These are phyloP conservation scores for Sugiyamaella paludigena DNA, from an alignment of 1,139 yeast genomes.

Conservation along the genomic window DNA sequence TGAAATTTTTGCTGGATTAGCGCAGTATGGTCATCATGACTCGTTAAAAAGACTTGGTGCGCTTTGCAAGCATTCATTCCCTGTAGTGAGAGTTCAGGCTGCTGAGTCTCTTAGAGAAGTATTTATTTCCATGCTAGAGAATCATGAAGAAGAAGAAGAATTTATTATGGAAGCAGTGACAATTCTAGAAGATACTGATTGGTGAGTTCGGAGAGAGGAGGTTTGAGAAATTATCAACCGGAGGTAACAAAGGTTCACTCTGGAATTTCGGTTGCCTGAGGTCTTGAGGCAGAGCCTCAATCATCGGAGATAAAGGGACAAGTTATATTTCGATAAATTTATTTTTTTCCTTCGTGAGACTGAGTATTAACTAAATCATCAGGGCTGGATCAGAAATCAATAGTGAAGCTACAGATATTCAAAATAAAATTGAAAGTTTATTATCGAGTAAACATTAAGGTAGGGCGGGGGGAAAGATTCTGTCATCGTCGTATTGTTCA, in stretches of 20 bases:
- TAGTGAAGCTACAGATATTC: background rate
- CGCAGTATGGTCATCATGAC: constrained; percentile 19
- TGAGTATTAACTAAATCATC: background rate
- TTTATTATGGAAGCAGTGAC: constrained; percentile 1
- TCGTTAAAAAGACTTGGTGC: constrained; percentile 22
- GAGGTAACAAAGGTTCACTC: background rate
- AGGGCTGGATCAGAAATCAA: background rate
- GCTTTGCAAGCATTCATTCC: constrained; percentile 23
- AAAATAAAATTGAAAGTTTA: no score
- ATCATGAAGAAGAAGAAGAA: constrained; percentile 3
- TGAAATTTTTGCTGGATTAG: constrained; percentile 23
- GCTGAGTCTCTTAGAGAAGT: constrained; percentile 26
- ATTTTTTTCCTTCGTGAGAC: no score
- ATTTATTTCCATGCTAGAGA: constrained; percentile 13
- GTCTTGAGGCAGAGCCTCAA: no score
- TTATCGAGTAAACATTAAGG: no score
- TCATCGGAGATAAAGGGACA: no score
- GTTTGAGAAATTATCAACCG: background rate
- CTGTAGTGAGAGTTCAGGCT: constrained; percentile 28
- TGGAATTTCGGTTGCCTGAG: no score
- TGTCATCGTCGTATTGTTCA: no score
- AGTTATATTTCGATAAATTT: no score
- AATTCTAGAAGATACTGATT: constrained; percentile 20
- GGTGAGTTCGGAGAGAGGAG: constrained; percentile 12
- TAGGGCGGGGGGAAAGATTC: no score